A percentile compares a stretch with the other conserved stretches of the same genome.
Conservation (phyloP, 139 green algal genomes). For the Limnomonas spitsbergensis region DNA sequence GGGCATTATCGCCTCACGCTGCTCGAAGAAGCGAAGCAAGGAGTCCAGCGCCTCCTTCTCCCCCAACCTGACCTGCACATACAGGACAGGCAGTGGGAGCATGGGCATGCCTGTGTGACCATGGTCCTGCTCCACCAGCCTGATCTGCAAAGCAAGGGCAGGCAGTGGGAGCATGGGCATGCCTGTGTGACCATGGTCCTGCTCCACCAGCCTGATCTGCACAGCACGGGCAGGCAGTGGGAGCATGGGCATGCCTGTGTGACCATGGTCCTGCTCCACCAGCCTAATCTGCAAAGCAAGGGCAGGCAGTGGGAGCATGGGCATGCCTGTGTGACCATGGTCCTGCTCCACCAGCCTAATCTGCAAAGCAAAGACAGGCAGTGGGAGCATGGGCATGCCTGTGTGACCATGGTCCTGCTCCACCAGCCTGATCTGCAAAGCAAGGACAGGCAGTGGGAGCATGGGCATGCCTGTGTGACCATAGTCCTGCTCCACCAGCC, state of each 20-base stretch:
- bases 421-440: no score
- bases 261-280: conserved; percentile 68
- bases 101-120: background rate
- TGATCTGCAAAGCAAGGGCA: conserved; percentile 37
- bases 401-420: no score
- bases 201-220: conserved; percentile 72
- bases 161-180: background rate
- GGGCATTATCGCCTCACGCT: conserved; percentile 42
- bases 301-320: background rate
- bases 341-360: no score
- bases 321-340: background rate
- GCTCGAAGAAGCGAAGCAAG: conserved; percentile 66
- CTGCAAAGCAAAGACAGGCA: no score
- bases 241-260: background rate
- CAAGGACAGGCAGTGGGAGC: no score
- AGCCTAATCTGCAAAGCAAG: conserved; percentile 52
- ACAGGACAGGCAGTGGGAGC: background rate
- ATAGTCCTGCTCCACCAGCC: no score
- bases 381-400: no score
- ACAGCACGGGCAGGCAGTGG: background rate
- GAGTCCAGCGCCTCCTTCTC: conserved; percentile 77
- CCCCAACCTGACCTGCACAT: conserved; percentile 60
- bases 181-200: conserved; percentile 36
- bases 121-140: conserved; percentile 76
- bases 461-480: no score